These are phyloP conservation scores for Yarrowia sp. DNA, from an alignment of 805 yeast genomes.

Conservation along the genomic window DNA sequence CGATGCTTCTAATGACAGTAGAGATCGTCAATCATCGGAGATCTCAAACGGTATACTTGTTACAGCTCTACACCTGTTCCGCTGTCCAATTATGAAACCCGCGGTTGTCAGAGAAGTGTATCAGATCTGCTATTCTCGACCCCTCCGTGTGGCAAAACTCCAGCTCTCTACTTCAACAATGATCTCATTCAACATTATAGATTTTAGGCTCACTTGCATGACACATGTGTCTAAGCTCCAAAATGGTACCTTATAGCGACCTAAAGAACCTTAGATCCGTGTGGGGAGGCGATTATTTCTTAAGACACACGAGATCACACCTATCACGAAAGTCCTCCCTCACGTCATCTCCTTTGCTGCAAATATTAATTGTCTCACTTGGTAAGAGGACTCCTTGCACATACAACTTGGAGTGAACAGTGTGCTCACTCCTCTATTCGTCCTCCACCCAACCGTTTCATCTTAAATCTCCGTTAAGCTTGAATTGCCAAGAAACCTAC, in stretches of 20 bases:
- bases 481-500: conserved; percentile 11
- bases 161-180: neutral
- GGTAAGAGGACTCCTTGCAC: too few species aligned
- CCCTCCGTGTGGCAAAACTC: too few species aligned
- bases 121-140: neutral
- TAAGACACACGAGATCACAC: neutral
- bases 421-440: neutral
- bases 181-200: neutral
- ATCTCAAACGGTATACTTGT: neutral
- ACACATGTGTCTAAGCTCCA: neutral
- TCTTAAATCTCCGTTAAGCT: conserved; percentile 27
- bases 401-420: too few species aligned
- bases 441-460: conserved; percentile 19
- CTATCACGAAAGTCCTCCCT: neutral
- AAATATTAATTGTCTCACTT: neutral
- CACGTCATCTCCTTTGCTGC: too few species aligned
- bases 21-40: neutral
- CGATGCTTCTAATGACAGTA: neutral
- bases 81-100: neutral
- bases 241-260: conserved; percentile 19
- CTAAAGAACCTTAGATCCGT: neutral
- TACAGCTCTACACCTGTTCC: too few species aligned
- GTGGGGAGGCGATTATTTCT: conserved; percentile 13
- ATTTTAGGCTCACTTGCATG: conserved; percentile 2
- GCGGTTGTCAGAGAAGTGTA: conserved; percentile 2